Base-by-base conservation (phyloP, 2,329 filamentous ascomycete genomes). In the Arthrocladium fulminans region DNA sequence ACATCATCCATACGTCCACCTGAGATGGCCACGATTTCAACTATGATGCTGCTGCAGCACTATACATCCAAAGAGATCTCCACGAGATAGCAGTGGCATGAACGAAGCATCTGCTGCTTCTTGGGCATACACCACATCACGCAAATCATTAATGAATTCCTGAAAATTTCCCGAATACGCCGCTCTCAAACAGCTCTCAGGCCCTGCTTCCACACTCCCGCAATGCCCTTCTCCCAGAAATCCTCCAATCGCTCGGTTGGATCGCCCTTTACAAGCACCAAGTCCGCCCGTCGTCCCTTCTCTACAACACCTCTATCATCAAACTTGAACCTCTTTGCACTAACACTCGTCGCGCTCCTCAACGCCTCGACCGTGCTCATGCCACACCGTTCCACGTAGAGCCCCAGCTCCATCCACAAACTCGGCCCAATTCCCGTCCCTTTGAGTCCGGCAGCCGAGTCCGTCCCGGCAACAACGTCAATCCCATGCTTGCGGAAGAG, bases 391-490 rank as follows among this genome's bases (percentile, higher is more conserved):
- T 59, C 53, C 8, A 63, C 59, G 24, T 61, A 57, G 39, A 61
- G 35, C 29, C 57, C 53, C 46, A 63, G 42, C 49, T 63, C 57
- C 44, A 59, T 47, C 53, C 63, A 61, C 37, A 65, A 42, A 48
- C 54, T 52, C 10, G 57, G 53, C 13, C 54, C 55, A 20, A 59
- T 55, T 8, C 49, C 52, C 3, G 54, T 54, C 2, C 57, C 54
- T 25, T 53, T 50, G n/a, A 57, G 49, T 1, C 52, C 51, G 8
- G 52, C 53, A 13, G 59, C 54, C 1, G 59, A 52, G 49, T 65
- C 61, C 10, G 62, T 64, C 3, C 62, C 61, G 1, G 60, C 61
- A n/a, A 64, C 54, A 29, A 63, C 53, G 30, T 61, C 59, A n/a
- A 63, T 55, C 3, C 59, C 59, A 15, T 51, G 54, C 23, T 54